Percentiles rank a stretch among this genome's conserved stretches.
Evolutionary conservation across 2,329 filamentous ascomycete genomes (phyloP).

Genomic region (Aspergillus pseudotamarii): DNA sequence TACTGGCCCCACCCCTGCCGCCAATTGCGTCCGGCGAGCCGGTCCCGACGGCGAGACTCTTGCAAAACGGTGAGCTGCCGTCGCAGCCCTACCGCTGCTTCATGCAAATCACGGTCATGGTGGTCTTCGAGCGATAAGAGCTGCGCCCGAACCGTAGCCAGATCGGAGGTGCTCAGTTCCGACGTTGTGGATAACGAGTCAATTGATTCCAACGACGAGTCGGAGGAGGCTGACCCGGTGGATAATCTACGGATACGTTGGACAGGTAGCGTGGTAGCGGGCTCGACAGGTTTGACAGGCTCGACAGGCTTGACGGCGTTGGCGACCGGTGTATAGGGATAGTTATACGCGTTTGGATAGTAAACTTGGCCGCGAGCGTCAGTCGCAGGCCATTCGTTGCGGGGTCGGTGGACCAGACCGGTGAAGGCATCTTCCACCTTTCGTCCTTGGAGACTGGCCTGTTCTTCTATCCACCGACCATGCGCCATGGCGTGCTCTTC

Average conservation of each 20-base stretch:
- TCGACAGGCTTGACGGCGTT: neutral
- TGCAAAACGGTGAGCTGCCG: constrained; percentile 36
- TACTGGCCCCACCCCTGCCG: constrained; percentile 22
- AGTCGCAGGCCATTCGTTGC: constrained; percentile 17
- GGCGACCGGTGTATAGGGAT: constrained; percentile 5
- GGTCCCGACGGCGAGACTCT: constrained; percentile 37
- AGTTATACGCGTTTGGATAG: constrained; percentile 15
- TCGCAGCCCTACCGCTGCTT: constrained; percentile 39
- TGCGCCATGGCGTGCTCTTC: constrained; percentile 43
- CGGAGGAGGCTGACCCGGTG: constrained; percentile 32
- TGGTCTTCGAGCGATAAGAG: constrained; percentile 37
- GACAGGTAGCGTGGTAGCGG: constrained; percentile 7
- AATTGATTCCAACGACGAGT: constrained; percentile 41
- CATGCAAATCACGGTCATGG: constrained; percentile 40
- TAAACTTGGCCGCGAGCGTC: constrained; percentile 18
- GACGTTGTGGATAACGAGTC: constrained; percentile 41
- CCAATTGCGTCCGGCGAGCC: constrained; percentile 28
- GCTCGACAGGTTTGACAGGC: neutral
- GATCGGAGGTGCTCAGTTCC: constrained; percentile 38
- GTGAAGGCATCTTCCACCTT: constrained; percentile 28
- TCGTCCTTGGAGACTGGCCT: constrained; percentile 33
- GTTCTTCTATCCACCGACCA: constrained; percentile 42
- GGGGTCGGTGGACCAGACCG: constrained; percentile 17
- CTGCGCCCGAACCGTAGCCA: constrained; percentile 39
- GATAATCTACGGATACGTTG: constrained; percentile 33